Percentiles rank a stretch among this genome's conserved stretches.
Conservation (phyloP, 169 alveolate genomes). For the Plasmodium chabaudi region DNA sequence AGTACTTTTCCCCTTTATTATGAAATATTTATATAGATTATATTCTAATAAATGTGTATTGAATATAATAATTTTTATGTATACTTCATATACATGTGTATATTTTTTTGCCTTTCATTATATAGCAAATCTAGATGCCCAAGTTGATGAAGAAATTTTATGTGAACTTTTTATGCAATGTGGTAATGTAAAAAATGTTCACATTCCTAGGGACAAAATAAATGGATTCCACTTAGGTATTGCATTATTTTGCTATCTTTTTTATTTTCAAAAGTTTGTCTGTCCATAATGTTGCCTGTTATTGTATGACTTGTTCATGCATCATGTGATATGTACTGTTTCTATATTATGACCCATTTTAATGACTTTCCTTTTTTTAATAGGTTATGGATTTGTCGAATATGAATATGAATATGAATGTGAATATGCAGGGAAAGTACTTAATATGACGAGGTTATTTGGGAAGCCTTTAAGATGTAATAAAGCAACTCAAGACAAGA, state of each 20-base stretch:
- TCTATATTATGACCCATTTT: too few relatives aligned
- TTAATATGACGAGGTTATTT: constrained; percentile 97
- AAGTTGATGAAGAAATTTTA: constrained; percentile 96
- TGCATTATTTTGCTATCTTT: neutral
- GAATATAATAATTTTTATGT: neutral
- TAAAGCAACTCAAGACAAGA: constrained; percentile 98
- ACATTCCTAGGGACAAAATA: constrained; percentile 97
- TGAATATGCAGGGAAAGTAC: constrained; percentile 97
- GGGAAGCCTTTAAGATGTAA: constrained; percentile 97
- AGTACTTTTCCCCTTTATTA: constrained; percentile 1
- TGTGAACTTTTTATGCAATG: constrained; percentile 98
- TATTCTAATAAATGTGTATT: constrained; percentile 53
- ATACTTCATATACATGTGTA: constrained; percentile 3
- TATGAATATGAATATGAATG: constrained; percentile 97
- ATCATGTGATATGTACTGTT: too few relatives aligned
- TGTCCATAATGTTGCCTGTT: neutral
- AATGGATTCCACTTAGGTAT: constrained; percentile 86
- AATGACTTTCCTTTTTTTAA: neutral
- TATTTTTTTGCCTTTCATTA: neutral
- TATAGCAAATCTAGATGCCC: constrained; percentile 95
- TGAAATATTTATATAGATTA: neutral
- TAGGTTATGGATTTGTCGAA: constrained; percentile 99
- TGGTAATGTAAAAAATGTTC: constrained; percentile 97
- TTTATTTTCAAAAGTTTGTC: neutral
- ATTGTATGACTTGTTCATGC: too few relatives aligned